Evolutionary conservation across 139 green algal species (phyloP), one percentile per base, ranked within the genome.

Genomic region (Chlamydomonas incerta): DNA sequence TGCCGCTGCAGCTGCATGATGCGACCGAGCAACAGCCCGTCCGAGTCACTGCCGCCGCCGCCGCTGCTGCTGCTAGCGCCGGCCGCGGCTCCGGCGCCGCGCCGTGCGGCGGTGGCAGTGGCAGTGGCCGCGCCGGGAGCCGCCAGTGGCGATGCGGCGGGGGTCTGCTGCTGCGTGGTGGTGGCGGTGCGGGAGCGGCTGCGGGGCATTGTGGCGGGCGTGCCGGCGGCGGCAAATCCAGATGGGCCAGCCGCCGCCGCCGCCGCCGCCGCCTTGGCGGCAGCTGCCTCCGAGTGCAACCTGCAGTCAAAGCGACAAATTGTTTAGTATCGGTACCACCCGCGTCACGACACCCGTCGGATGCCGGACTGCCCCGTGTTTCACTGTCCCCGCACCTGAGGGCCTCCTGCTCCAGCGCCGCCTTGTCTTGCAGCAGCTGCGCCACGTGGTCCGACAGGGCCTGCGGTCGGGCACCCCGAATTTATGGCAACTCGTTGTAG

Each of bases 1-100:
- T 66, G 77, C 63, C 46, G 63, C 63, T 74, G 63, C 41, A 83
- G 77, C 77, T 83, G 77, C 1, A 46, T 20, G 63, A 83, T 83
- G 17, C 77, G 77, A 0, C 41, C 63, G 41, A 83, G 63, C 63
- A 83, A 26, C 41, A 83, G 21, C 14, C 29, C 77, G 31, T 83
- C 77, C 1, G 63, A n/a, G n/a, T 83, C 63, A 46, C 77, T 37
- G 29, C 77, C n/a, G n/a, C 37, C 47, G 31, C 77, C n/a, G 11
- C 62, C 11, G 9, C 31, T 31, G 24, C 29, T 35, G 34, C 52
- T 20, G 6, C 33, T 6, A 3, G 2, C 50, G 74, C 20, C 52
- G 31, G 55, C 34, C 9, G 41, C 50, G 6, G 47, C 33, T 33
- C 55, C 31, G 72, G 18, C 70, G 24, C 13, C 28, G 70, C 41